These are phyloP conservation scores for Biscogniauxia marginata DNA, from an alignment of 2,329 filamentous ascomycete species.

Conservation along the genomic window DNA sequence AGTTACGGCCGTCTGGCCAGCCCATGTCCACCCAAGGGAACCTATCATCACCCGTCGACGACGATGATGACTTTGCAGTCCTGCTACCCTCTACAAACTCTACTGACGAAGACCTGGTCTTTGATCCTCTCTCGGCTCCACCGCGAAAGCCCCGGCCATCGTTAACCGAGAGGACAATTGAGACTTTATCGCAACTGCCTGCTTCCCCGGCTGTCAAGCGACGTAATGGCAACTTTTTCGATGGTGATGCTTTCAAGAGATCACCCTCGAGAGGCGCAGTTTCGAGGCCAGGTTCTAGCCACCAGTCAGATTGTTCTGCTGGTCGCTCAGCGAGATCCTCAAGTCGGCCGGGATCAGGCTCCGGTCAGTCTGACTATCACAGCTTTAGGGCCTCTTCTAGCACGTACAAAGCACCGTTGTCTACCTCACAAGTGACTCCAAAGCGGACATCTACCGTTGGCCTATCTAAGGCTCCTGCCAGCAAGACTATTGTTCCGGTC, in stretches of 20 bases:
- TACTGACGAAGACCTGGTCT: slow-evolving; percentile 22
- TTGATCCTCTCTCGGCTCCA: slow-evolving; percentile 22
- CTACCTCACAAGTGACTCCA: slow-evolving; percentile 44
- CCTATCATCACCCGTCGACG: slow-evolving; percentile 5
- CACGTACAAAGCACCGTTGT: slow-evolving; percentile 43
- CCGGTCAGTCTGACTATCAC: slow-evolving; percentile 43
- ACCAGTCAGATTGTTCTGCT: slow-evolving; percentile 59
- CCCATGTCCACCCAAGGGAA: slow-evolving; percentile 14
- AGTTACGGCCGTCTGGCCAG: slow-evolving; percentile 26
- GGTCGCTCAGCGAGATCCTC: slow-evolving; percentile 48
- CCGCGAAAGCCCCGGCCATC: slow-evolving; percentile 46
- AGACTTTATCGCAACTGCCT: slow-evolving; percentile 76
- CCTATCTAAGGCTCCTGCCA: slow-evolving; percentile 36
- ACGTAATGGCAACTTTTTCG: slow-evolving; percentile 72
- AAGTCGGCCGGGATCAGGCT: slow-evolving; percentile 56
- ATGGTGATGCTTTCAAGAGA: slow-evolving; percentile 56
- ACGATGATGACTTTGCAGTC: slow-evolving; percentile 18
- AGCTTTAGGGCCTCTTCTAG: slow-evolving; percentile 45
- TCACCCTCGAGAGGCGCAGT: slow-evolving; percentile 48
- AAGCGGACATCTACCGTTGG: slow-evolving; percentile 34
- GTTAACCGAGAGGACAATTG: slow-evolving; percentile 79
- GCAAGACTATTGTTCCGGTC: slow-evolving; percentile 23
- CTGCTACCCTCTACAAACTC: slow-evolving; percentile 23
- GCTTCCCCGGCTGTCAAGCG: slow-evolving; percentile 70
- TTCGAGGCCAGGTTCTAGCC: slow-evolving; percentile 62